A percentile compares a stretch with the other conserved stretches of the same genome.
Conservation (phyloP, 1,139 yeast genomes). For the Hansenula lynferdii region DNA sequence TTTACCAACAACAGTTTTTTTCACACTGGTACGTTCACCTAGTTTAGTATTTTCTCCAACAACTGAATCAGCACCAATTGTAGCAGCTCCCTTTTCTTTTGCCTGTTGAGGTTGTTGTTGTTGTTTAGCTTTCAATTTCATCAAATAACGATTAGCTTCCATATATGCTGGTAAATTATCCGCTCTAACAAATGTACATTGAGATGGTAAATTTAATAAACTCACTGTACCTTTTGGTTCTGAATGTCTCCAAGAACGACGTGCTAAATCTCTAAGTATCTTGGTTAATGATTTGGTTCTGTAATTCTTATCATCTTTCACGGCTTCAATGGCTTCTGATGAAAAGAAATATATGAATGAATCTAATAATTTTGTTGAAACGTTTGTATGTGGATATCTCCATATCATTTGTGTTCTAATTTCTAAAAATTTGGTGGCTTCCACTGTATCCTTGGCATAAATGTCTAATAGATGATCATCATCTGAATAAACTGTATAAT, state of each 20-base stretch:
- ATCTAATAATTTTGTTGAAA: constrained; percentile 71
- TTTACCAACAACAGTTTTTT: constrained; percentile 76
- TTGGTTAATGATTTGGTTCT: constrained; percentile 54
- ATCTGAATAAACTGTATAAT: constrained; percentile 52
- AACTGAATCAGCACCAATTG: constrained; percentile 82
- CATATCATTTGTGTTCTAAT: constrained; percentile 86
- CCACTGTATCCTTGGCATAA: constrained; percentile 59
- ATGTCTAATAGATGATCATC: constrained; percentile 59
- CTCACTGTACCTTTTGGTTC: constrained; percentile 54
- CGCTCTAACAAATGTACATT: constrained; percentile 67
- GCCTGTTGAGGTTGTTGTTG: constrained; percentile 34
- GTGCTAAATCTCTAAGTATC: constrained; percentile 78
- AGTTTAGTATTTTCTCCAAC: constrained; percentile 56
- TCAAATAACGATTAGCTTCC: constrained; percentile 83
- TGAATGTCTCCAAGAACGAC: constrained; percentile 88
- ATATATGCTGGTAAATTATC: constrained; percentile 77
- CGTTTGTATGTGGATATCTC: constrained; percentile 75
- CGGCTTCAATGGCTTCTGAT: constrained; percentile 41
- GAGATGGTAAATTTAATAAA: constrained; percentile 57
- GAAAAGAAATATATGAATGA: constrained; percentile 81
- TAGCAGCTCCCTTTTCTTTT: constrained; percentile 62
- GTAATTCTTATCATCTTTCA: constrained; percentile 27
- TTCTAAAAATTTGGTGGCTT: constrained; percentile 62
- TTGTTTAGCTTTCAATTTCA: constrained; percentile 46
- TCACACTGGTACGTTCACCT: constrained; percentile 81